These are phyloP conservation scores for Cicer pinnatifidum DNA, from an alignment of 306 rosid genomes.

Conservation along the genomic window DNA sequence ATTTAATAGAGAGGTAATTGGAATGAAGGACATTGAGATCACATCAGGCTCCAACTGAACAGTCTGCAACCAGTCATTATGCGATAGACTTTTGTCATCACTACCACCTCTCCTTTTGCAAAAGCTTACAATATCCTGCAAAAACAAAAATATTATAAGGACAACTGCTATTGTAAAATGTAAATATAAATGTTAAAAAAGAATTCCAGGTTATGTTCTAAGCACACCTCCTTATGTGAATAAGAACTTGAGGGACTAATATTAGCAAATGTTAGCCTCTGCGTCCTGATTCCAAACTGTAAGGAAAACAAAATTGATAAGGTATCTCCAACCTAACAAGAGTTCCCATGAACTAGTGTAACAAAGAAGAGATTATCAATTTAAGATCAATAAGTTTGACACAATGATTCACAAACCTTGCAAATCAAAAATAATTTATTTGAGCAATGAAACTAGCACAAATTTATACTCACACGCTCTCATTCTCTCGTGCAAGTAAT, in stretches of 20 bases:
- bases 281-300: slow-evolving; percentile 85
- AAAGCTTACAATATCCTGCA: slow-evolving; percentile 76
- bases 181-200: slow-evolving; percentile 31
- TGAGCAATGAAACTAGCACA: slow-evolving; percentile 11
- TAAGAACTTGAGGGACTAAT: slow-evolving; percentile 76
- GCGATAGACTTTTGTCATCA: slow-evolving; percentile 60
- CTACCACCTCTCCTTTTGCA: slow-evolving; percentile 91
- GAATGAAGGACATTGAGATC: slow-evolving; percentile 94
- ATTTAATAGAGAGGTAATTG: slow-evolving; percentile 85
- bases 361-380: slow-evolving; percentile 15
- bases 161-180: slow-evolving; percentile 16
- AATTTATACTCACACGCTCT: slow-evolving; percentile 1
- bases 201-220: slow-evolving; percentile 39
- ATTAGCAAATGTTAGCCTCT: slow-evolving; percentile 76
- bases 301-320: slow-evolving; percentile 45
- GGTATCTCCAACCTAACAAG: slow-evolving; percentile 24
- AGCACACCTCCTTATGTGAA: slow-evolving; percentile 83
- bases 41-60: slow-evolving; percentile 92
- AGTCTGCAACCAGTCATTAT: slow-evolving; percentile 84
- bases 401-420: slow-evolving; percentile 16
- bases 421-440: slow-evolving; percentile 25
- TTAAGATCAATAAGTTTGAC: slow-evolving; percentile 2
- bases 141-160: slow-evolving; percentile 42
- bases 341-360: slow-evolving; percentile 16
- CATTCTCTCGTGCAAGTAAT: not conserved